Percentiles rank a stretch among this genome's conserved stretches.
phyloP scores from a whole-genome alignment of 306 rosid genomes.

The Gastrolobium villosum region DNA sequence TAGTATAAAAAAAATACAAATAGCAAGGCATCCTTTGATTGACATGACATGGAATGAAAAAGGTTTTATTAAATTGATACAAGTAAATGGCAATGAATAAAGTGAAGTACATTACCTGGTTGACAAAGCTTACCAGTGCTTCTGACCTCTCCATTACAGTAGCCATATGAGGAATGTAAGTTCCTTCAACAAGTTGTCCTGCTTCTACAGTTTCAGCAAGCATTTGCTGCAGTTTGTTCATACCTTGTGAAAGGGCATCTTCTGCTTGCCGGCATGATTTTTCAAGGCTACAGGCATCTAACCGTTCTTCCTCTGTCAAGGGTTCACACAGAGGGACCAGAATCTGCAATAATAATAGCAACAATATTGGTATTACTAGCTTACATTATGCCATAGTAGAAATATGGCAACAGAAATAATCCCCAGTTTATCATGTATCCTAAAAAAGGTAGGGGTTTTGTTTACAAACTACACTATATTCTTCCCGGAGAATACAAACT shows the following conservation, averaged over 20 bases:
- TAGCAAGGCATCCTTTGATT: slow-evolving; percentile 8
- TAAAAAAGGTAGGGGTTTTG: background rate
- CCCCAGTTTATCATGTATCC: background rate
- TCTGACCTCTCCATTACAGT: slow-evolving; percentile 86
- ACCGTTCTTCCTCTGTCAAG: slow-evolving; percentile 70
- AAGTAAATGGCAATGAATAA: background rate
- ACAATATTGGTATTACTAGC: slow-evolving; percentile 28
- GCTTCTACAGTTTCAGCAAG: slow-evolving; percentile 69
- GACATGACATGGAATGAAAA: background rate
- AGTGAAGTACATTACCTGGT: slow-evolving; percentile 66
- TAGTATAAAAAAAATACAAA: background rate
- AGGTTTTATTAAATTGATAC: background rate
- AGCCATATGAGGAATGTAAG: slow-evolving; percentile 58
- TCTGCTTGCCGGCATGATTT: slow-evolving; percentile 94
- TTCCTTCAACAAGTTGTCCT: slow-evolving; percentile 65
- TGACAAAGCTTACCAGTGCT: slow-evolving; percentile 75
- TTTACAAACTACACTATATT: too few relatives aligned
- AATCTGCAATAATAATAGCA: slow-evolving; percentile 61
- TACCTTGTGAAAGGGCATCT: slow-evolving; percentile 92
- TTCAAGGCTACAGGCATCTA: slow-evolving; percentile 65
- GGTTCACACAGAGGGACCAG: slow-evolving; percentile 73
- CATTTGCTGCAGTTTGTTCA: slow-evolving; percentile 79
- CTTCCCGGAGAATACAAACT: too few relatives aligned
- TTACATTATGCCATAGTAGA: background rate
- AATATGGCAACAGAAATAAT: background rate